phyloP scores from a whole-genome alignment of 2,329 filamentous ascomycete species.

The Arthrobotrys conoides region DNA sequence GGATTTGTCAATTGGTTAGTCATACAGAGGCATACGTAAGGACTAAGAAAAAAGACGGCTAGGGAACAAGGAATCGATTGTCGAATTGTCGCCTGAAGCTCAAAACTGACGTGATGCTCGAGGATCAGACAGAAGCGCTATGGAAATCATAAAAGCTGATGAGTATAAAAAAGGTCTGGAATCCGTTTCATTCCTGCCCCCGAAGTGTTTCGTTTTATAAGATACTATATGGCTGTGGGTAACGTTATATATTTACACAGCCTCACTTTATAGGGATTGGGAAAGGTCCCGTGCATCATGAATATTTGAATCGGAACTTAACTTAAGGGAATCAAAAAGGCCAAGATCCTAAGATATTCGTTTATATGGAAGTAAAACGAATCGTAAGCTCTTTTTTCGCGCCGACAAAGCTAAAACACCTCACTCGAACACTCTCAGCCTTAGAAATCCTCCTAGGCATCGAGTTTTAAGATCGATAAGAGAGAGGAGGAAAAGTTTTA shows the following conservation, averaged over 20 bases:
- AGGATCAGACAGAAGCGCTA: background rate
- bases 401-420: conserved; percentile 25
- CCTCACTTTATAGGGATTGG: background rate
- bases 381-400: conserved; percentile 1
- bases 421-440: background rate
- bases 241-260: conserved; percentile 10
- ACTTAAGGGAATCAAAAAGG: background rate
- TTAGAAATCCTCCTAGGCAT: conserved; percentile 18
- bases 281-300: background rate
- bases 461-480: conserved; percentile 16
- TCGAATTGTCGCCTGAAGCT: background rate
- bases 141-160: background rate
- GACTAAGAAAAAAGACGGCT: background rate
- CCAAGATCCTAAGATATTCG: background rate
- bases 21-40: background rate
- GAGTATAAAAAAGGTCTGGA: background rate
- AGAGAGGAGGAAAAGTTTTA: background rate
- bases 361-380: background rate
- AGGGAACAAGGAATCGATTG: background rate
- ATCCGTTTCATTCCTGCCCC: conserved; percentile 14
- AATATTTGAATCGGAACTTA: conserved; percentile 24
- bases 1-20: background rate
- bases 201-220: conserved; percentile 22
- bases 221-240: background rate
- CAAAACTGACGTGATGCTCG: background rate